phyloP scores from a whole-genome alignment of 176 grass and related monocot genomes.

The Themeda triandra region DNA sequence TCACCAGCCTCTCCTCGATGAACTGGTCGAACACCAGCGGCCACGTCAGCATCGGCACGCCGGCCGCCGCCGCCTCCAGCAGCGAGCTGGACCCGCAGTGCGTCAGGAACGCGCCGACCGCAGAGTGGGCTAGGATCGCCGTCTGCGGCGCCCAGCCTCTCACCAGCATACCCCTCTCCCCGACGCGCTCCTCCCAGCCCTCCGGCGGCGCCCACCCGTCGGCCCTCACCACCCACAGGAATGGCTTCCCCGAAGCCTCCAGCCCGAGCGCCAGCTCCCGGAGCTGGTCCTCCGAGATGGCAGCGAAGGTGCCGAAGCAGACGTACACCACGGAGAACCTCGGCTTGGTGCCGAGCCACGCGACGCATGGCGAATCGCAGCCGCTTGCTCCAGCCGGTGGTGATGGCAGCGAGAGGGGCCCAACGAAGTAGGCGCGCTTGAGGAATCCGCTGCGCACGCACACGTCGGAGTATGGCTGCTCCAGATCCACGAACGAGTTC shows the following conservation, averaged over 20 bases:
- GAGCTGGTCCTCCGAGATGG: constrained; percentile 25
- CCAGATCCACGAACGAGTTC: too few species aligned
- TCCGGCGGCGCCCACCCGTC: constrained; percentile 4
- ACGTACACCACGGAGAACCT: constrained; percentile 32
- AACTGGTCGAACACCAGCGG: constrained; percentile 49
- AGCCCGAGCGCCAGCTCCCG: constrained; percentile 36
- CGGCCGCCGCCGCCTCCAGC: constrained; percentile 38
- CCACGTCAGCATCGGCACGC: constrained; percentile 53
- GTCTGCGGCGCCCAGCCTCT: constrained; percentile 34
- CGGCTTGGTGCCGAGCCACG: constrained; percentile 17
- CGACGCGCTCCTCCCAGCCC: constrained; percentile 14
- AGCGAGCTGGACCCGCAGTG: constrained; percentile 57
- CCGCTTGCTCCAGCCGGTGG: neutral
- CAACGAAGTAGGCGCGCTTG: constrained; percentile 17
- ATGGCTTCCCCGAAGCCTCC: constrained; percentile 30
- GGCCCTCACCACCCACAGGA: constrained; percentile 29
- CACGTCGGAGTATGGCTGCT: too few species aligned
- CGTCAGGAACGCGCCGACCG: constrained; percentile 42
- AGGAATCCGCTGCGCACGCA: too few species aligned
- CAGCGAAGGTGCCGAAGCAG: constrained; percentile 34
- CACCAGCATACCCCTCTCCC: constrained; percentile 4
- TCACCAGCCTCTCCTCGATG: constrained; percentile 39
- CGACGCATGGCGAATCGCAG: neutral
- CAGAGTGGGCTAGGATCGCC: neutral
- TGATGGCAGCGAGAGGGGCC: neutral